These are phyloP conservation scores for thale cress (Arabidopsis thaliana) DNA, from an alignment of 345 rosid species.

Conservation along the genomic window TAIR10.1 NC_003071.7:13826501-13827000, in stretches of 20 bases:
- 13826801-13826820: neutral
- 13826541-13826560: slow-evolving; percentile 21
- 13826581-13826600: slow-evolving; percentile 59
- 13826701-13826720: slow-evolving; percentile 58
- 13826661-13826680: slow-evolving; percentile 88
- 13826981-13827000: neutral
- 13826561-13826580: slow-evolving; percentile 56
- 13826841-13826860: slow-evolving; percentile 1
- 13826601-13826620: slow-evolving; percentile 68
- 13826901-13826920: neutral
- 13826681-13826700: slow-evolving; percentile 90
- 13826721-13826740: slow-evolving; percentile 78
- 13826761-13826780: neutral
- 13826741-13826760: slow-evolving; percentile 68
- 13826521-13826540: slow-evolving; percentile 8
- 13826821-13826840: slow-evolving; percentile 25
- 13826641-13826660: slow-evolving; percentile 74
- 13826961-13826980: neutral
- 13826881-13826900: slow-evolving; percentile 5
- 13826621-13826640: too few relatives aligned
- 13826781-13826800: neutral
- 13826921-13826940: neutral
- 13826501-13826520: neutral
- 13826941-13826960: neutral
- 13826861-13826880: slow-evolving; percentile 16